Conservation (phyloP, 352 stramenopile species). For the Phytopythium helicoides region DNA sequence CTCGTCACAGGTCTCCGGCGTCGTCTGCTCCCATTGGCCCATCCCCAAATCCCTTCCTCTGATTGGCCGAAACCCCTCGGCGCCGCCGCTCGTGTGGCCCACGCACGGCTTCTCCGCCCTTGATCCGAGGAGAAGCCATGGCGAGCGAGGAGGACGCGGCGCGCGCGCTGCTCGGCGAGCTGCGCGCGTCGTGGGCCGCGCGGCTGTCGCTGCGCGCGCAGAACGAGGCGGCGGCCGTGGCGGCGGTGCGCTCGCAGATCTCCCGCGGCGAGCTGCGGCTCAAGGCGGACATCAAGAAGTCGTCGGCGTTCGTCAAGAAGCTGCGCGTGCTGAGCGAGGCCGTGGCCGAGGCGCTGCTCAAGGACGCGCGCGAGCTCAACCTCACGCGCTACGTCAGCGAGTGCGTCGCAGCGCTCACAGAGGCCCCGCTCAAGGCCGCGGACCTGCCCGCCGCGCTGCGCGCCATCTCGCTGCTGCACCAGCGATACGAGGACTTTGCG, state of each 20-base stretch:
- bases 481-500: constrained; percentile 91
- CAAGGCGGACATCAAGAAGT: constrained; percentile 98
- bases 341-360: constrained; percentile 69
- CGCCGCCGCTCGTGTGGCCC: too few species aligned
- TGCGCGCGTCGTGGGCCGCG: constrained; percentile 23
- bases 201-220: constrained; percentile 48
- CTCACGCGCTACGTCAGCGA: constrained; percentile 95
- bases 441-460: constrained; percentile 87
- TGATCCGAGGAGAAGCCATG: too few species aligned
- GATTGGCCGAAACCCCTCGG: too few species aligned
- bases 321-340: constrained; percentile 82
- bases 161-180: constrained; percentile 42
- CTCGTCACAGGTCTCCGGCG: too few species aligned
- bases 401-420: constrained; percentile 87
- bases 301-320: constrained; percentile 97
- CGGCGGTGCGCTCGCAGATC: constrained; percentile 69
- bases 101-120: too few species aligned
- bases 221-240: constrained; percentile 52
- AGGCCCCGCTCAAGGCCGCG: constrained; percentile 80
- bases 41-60: too few species aligned
- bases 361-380: constrained; percentile 91
- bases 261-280: constrained; percentile 89
- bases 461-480: constrained; percentile 89
- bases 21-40: too few species aligned
- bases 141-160: too few species aligned